These are phyloP conservation scores for Eudorina sp. DNA, from an alignment of 139 green algal genomes.

Conservation along the genomic window DNA sequence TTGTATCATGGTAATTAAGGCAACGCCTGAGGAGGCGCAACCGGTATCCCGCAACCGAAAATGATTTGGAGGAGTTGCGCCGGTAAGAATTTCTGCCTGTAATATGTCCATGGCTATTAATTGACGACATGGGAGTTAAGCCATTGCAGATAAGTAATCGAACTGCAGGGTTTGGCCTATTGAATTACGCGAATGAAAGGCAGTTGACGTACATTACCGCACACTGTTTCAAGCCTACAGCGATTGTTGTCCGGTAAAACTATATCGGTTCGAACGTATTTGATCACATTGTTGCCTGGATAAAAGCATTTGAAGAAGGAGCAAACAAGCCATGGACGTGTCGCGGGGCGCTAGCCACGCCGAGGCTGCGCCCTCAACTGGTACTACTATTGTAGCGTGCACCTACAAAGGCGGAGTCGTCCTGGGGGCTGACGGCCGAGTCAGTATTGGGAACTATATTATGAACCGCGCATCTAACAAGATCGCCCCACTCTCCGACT, in stretches of 20 bases:
- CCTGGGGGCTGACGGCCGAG: slow-evolving; percentile 91
- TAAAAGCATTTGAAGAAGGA: not conserved
- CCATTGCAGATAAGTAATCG: no score
- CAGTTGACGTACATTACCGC: no score
- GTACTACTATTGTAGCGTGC: slow-evolving; percentile 96
- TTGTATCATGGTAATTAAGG: not conserved
- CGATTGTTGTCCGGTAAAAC: no score
- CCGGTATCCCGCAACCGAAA: not conserved
- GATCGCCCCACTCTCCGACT: slow-evolving; percentile 89
- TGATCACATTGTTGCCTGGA: no score
- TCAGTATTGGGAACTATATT: slow-evolving; percentile 93
- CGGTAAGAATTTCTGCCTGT: no score
- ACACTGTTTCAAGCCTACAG: no score
- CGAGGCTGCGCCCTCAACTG: slow-evolving; percentile 55
- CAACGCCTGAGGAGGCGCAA: not conserved
- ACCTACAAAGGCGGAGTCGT: slow-evolving; percentile 93
- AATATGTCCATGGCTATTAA: no score
- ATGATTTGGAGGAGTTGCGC: no score
- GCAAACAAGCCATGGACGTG: not conserved
- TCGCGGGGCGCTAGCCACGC: slow-evolving; percentile 21
- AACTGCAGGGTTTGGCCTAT: no score
- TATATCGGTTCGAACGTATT: no score
- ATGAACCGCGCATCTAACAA: slow-evolving; percentile 97
- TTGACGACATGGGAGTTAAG: no score
- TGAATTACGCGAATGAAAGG: no score